Evolutionary conservation across 495 filamentous ascomycete genomes (phyloP).

Genomic region (Sporormia fimetaria): DNA sequence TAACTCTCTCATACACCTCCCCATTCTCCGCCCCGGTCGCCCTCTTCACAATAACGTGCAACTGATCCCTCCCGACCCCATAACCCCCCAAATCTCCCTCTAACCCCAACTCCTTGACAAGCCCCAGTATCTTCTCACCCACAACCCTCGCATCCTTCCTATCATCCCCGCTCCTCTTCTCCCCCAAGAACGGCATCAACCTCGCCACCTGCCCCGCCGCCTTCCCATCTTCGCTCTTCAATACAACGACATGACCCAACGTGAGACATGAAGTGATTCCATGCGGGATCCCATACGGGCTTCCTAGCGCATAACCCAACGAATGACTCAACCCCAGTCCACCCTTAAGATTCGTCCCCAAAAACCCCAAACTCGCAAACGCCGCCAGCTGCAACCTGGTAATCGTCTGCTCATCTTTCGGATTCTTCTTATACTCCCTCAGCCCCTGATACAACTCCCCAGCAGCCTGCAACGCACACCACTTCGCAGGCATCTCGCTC

Average conservation of each 20-base stretch:
- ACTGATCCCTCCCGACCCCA: conserved; percentile 30
- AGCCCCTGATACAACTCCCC: conserved; percentile 35
- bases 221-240: conserved; percentile 33
- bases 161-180: conserved; percentile 30
- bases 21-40: conserved; percentile 30
- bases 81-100: conserved; percentile 30
- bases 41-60: conserved; percentile 28
- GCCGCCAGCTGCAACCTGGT: conserved; percentile 39
- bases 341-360: conserved; percentile 36
- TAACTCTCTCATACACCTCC: conserved; percentile 29
- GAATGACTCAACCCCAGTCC: conserved; percentile 37
- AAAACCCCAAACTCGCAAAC: conserved; percentile 35
- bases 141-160: conserved; percentile 29
- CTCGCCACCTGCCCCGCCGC: conserved; percentile 37
- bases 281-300: conserved; percentile 41
- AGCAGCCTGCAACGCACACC: conserved; percentile 33
- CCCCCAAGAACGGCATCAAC: conserved; percentile 33
- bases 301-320: conserved; percentile 40
- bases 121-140: conserved; percentile 30
- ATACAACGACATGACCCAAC: conserved; percentile 36
- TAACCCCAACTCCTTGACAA: conserved; percentile 31
- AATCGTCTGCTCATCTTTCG: conserved; percentile 35
- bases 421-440: conserved; percentile 33
- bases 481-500: conserved; percentile 36
- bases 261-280: conserved; percentile 41